Conservation (phyloP, 2,329 filamentous ascomycete species). For the Aspergillus calidoustus region DNA sequence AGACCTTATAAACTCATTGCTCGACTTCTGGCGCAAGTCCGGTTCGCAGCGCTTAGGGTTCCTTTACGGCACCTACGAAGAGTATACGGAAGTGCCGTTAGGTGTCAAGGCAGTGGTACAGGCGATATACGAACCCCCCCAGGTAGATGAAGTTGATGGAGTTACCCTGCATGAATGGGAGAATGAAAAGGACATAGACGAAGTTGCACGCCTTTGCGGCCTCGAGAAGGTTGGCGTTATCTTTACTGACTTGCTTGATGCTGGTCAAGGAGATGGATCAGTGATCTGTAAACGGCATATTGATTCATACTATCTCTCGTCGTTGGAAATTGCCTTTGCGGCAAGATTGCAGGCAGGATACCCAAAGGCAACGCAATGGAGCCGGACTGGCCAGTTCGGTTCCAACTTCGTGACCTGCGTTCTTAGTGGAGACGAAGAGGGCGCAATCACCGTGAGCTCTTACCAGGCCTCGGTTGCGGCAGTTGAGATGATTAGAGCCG, state of each 20-base stretch:
- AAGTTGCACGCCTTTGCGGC: constrained; percentile 80
- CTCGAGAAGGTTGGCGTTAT: constrained; percentile 89
- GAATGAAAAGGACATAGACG: constrained; percentile 79
- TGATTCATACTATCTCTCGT: constrained; percentile 93
- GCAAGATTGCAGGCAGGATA: neutral
- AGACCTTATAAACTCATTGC: constrained; percentile 13
- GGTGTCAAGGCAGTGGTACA: constrained; percentile 96
- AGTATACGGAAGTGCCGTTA: constrained; percentile 90
- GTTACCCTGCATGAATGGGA: constrained; percentile 84
- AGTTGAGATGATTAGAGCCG: constrained; percentile 94
- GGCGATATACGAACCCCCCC: constrained; percentile 95
- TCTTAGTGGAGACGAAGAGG: constrained; percentile 70
- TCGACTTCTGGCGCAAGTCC: constrained; percentile 72
- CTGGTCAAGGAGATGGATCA: constrained; percentile 78
- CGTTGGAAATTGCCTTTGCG: constrained; percentile 81
- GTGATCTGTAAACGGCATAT: constrained; percentile 95
- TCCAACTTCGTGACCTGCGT: constrained; percentile 62
- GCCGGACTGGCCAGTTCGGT: constrained; percentile 89
- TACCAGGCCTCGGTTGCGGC: constrained; percentile 96
- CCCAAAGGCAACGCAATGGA: constrained; percentile 74
- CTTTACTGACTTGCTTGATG: constrained; percentile 88
- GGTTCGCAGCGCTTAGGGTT: constrained; percentile 86
- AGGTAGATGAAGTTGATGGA: constrained; percentile 85
- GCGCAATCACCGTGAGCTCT: constrained; percentile 84
- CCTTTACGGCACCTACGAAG: constrained; percentile 85